A percentile compares a stretch with the other conserved stretches of the same genome.
phyloP scores from a whole-genome alignment of 768 basidiomycete genomes.

The Neoboletus magnificus region DNA sequence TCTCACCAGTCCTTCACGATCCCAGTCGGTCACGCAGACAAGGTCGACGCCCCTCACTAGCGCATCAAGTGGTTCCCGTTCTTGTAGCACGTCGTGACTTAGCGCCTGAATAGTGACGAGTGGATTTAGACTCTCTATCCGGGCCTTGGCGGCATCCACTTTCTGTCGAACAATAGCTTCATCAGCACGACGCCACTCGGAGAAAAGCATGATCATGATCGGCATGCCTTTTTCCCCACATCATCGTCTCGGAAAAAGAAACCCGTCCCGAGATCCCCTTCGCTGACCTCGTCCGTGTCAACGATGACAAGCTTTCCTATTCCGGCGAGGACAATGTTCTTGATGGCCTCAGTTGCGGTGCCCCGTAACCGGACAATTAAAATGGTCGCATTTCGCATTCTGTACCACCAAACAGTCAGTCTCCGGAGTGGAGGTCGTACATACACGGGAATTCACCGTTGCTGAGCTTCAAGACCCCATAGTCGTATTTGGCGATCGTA shows the following conservation, averaged over 20 bases:
- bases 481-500: slow-evolving; percentile 97
- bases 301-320: slow-evolving; percentile 86
- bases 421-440: background rate
- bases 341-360: slow-evolving; percentile 89
- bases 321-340: slow-evolving; percentile 96
- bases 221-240: slow-evolving; percentile 76
- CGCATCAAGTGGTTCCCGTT: slow-evolving; percentile 51
- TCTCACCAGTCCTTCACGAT: slow-evolving; percentile 68
- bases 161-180: slow-evolving; percentile 48
- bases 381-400: slow-evolving; percentile 93
- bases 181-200: slow-evolving; percentile 36
- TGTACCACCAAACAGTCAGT: slow-evolving; percentile 31
- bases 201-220: slow-evolving; percentile 5
- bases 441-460: slow-evolving; percentile 52
- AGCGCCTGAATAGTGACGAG: slow-evolving; percentile 79
- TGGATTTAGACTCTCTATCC: slow-evolving; percentile 89
- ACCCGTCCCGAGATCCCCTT: slow-evolving; percentile 87
- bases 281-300: slow-evolving; percentile 70
- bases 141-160: slow-evolving; percentile 77
- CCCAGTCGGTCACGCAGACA: slow-evolving; percentile 83
- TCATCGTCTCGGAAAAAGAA: slow-evolving; percentile 95
- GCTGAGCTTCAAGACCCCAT: slow-evolving; percentile 98
- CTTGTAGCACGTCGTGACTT: slow-evolving; percentile 46
- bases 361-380: slow-evolving; percentile 76
- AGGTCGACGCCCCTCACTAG: slow-evolving; percentile 71